phyloP scores from a whole-genome alignment of 2,329 filamentous ascomycete species.

The Trichoderma sp. region DNA sequence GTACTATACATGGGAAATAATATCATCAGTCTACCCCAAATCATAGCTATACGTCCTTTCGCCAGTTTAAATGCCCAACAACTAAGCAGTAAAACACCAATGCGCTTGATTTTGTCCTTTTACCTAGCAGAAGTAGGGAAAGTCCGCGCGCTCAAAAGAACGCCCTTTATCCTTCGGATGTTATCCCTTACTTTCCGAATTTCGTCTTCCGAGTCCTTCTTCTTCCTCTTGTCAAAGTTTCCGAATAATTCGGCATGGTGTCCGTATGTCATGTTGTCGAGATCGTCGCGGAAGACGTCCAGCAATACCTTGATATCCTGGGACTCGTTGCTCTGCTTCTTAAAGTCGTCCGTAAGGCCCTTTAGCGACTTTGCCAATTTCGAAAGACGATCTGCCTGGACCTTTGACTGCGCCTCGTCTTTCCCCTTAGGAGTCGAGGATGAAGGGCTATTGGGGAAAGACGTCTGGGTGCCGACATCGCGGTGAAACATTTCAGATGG shows the following conservation, averaged over 20 bases:
- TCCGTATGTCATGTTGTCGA: conserved; percentile 58
- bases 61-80: neutral
- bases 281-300: conserved; percentile 61
- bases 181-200: conserved; percentile 70
- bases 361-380: conserved; percentile 43
- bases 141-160: conserved; percentile 69
- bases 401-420: conserved; percentile 32
- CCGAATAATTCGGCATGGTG: conserved; percentile 37
- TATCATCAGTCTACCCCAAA: neutral
- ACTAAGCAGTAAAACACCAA: neutral
- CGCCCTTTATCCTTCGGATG: conserved; percentile 76
- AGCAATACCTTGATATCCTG: conserved; percentile 52
- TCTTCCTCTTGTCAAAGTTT: conserved; percentile 41
- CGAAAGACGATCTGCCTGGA: conserved; percentile 43
- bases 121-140: conserved; percentile 55
- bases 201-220: conserved; percentile 63
- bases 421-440: conserved; percentile 18
- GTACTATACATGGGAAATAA: neutral
- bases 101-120: neutral
- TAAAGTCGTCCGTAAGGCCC: conserved; percentile 43
- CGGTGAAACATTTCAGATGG: conserved; percentile 79
- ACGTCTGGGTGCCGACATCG: conserved; percentile 77
- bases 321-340: conserved; percentile 46
- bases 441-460: conserved; percentile 31
- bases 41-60: neutral